Evolutionary conservation across 2,329 filamentous ascomycete genomes (phyloP), one percentile per base, ranked within the genome.

Genomic region (Fusarium transvaalense): DNA sequence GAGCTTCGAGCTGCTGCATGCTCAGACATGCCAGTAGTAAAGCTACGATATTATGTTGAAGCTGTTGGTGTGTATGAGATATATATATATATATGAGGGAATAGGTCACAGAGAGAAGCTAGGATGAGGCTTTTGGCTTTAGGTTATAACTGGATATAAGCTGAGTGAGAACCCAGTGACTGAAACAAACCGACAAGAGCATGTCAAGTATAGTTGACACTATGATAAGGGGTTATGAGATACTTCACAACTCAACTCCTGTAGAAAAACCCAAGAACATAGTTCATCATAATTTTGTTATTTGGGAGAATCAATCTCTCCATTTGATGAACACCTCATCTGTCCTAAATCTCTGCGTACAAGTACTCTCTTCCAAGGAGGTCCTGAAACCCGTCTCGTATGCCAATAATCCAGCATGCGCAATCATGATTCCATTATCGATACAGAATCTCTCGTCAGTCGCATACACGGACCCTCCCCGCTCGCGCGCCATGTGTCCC

Each of bases 391-490:
- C 95, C 17, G 89, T 94, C 78, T 90, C 85, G 77, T 92, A 96
- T 2, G 94, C 94, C 74, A 97, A 78, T 73, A 99, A 80, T 3
- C 96, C 96, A 3, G 96, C 96, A 79, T 99, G 95, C 2, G 96
- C 96, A 82, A 99, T 99, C 96, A 99, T 99, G 77, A 99, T 98
- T 48, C 96, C 96, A 75, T 99, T 99, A 80, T 99, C 96, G 73
- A 99, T 99, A 78, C 96, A 99, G 78, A 97, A 99, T 45, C 96
- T 86, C 83, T 99, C 96, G 78, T 99, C 96, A 0, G 95, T 98
- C 25, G 96, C 94, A 81, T 92, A 97, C 5, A 98, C 93, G 74
- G 89, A 94, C 6, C 96, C 96, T 54, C 94, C 93, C 37, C 96
- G 84, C 78, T 97, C 94, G 43, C 84, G 84, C 17, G 94, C 95